A percentile compares a stretch with the other conserved stretches of the same genome.
Conservation (phyloP, 2,329 filamentous ascomycete species). For the Colletotrichum incanum region DNA sequence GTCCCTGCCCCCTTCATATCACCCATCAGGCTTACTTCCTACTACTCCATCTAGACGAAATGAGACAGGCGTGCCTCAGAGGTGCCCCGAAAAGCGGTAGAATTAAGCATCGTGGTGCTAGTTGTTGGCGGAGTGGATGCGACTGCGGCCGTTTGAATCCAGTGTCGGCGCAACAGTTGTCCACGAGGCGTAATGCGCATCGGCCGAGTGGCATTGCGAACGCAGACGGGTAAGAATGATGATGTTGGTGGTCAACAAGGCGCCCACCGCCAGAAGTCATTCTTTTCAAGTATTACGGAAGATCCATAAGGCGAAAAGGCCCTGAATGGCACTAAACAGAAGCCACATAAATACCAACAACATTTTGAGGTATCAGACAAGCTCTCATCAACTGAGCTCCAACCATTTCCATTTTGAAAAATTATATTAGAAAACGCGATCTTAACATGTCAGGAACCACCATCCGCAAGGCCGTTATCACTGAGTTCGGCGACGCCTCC, state of each 20-base stretch:
- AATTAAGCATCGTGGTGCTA: slow-evolving; percentile 11
- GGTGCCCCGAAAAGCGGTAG: neutral
- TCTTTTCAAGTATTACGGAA: neutral
- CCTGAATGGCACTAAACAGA: no score
- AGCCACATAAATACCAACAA: neutral
- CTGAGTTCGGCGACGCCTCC: slow-evolving; percentile 58
- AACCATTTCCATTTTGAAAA: neutral
- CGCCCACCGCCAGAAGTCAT: neutral
- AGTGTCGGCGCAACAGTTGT: neutral
- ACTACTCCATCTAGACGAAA: neutral
- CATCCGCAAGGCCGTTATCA: slow-evolving; percentile 63
- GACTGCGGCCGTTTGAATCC: neutral
- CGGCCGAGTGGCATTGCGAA: neutral
- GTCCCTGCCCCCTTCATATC: neutral
- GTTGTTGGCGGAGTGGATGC: neutral
- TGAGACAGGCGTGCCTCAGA: no score
- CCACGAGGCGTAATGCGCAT: slow-evolving; percentile 3
- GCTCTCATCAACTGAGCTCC: neutral
- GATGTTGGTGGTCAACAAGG: neutral
- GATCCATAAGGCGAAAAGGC: neutral
- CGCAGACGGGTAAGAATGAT: neutral
- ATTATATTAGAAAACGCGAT: no score
- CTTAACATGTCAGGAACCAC: slow-evolving; percentile 42
- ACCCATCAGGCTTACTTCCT: neutral
- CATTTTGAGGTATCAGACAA: neutral